Conservation (phyloP, 345 rosid species). For the Eucalyptus marginata region DNA sequence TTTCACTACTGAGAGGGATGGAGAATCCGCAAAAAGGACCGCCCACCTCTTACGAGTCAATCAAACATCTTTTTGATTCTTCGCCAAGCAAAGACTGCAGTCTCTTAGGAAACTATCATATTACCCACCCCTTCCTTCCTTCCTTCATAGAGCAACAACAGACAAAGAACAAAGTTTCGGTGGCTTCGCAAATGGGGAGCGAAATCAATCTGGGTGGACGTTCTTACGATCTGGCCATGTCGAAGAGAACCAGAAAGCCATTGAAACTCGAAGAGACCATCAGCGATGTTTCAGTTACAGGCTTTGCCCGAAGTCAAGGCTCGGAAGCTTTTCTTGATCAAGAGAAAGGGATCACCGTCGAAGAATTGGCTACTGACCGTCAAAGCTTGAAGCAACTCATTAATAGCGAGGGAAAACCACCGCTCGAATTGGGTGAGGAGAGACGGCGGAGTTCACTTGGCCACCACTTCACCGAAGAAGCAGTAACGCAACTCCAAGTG, state of each 20-base stretch:
- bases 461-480: slow-evolving; percentile 34
- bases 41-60: slow-evolving; percentile 5
- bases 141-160: background rate
- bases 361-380: slow-evolving; percentile 9
- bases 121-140: background rate
- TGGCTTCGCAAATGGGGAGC: slow-evolving; percentile 24
- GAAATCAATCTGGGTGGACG: slow-evolving; percentile 17
- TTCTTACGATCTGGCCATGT: slow-evolving; percentile 49
- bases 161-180: background rate
- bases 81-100: slow-evolving; percentile 1
- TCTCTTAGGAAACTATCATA: background rate
- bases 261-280: background rate
- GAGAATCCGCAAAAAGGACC: slow-evolving; percentile 9
- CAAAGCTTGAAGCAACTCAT: slow-evolving; percentile 60
- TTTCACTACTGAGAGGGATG: background rate
- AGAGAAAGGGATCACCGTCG: background rate
- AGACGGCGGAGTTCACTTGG: slow-evolving; percentile 21
- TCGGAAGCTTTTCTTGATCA: background rate
- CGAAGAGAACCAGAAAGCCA: slow-evolving; percentile 70
- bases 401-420: slow-evolving; percentile 6
- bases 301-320: background rate
- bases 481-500: slow-evolving; percentile 31
- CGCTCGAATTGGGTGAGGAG: background rate
- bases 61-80: background rate
- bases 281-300: background rate